phyloP scores from a whole-genome alignment of 345 rosid genomes.

The Aurinia saxatilis region DNA sequence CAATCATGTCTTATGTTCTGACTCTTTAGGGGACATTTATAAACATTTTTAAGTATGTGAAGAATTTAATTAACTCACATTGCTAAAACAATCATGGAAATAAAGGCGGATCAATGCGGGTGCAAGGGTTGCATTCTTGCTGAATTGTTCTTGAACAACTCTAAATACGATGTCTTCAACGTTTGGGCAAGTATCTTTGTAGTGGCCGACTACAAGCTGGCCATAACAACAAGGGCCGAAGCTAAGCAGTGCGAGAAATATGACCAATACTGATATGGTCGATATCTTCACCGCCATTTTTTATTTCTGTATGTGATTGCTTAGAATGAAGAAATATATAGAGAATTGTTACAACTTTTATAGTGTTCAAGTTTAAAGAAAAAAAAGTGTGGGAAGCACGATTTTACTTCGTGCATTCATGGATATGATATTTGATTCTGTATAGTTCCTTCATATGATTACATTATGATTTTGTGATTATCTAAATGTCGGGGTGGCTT shows the following conservation, averaged over 20 bases:
- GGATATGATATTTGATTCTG: slow-evolving; percentile 3
- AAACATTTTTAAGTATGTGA: slow-evolving; percentile 11
- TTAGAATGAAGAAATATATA: background rate
- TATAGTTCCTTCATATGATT: background rate
- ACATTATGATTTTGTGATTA: background rate
- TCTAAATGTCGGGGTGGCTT: background rate
- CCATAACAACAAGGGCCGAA: slow-evolving; percentile 32
- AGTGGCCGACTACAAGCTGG: slow-evolving; percentile 27
- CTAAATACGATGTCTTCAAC: slow-evolving; percentile 35
- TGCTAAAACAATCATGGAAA: slow-evolving; percentile 45
- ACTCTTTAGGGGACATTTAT: background rate
- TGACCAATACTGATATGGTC: slow-evolving; percentile 17
- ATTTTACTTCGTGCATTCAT: slow-evolving; percentile 15
- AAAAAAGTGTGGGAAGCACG: slow-evolving; percentile 20
- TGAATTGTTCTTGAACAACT: background rate
- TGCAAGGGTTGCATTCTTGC: slow-evolving; percentile 15
- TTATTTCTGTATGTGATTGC: background rate
- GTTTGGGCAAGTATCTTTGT: slow-evolving; percentile 25
- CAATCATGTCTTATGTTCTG: background rate
- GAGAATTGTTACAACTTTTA: slow-evolving; percentile 5
- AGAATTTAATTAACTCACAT: slow-evolving; percentile 30
- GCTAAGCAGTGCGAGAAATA: slow-evolving; percentile 28
- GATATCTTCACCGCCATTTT: slow-evolving; percentile 15
- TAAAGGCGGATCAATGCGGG: slow-evolving; percentile 47
- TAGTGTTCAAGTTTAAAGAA: slow-evolving; percentile 2